A percentile compares a stretch with the other conserved stretches of the same genome.
Evolutionary conservation across 2,329 filamentous ascomycete species (phyloP).

Genomic region (Botrytis aclada): DNA sequence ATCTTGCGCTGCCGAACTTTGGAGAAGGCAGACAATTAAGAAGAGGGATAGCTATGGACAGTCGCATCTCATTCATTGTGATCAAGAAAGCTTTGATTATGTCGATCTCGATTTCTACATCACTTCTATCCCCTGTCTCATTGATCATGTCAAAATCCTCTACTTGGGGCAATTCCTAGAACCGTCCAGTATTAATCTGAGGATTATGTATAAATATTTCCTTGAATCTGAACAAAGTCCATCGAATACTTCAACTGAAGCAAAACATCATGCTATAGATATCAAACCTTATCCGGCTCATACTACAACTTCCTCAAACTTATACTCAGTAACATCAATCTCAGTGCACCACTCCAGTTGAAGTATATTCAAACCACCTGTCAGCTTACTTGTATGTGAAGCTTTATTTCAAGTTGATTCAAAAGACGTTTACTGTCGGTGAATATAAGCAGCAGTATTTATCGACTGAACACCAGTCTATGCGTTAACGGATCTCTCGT

Average conservation of each 20-base stretch:
- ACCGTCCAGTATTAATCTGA: not conserved
- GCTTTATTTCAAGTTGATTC: not conserved
- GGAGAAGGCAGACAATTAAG: no score
- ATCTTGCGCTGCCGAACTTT: not conserved
- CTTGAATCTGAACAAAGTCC: not conserved
- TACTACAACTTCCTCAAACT: not conserved
- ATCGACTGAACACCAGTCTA: accelerated
- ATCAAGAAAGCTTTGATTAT: not conserved
- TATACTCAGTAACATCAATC: not conserved
- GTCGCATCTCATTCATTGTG: not conserved
- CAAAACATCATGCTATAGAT: not conserved
- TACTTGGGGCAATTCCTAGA: not conserved
- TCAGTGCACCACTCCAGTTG: not conserved
- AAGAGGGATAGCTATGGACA: not conserved
- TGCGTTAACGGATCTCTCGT: not conserved
- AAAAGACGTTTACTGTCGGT: not conserved
- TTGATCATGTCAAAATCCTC: not conserved
- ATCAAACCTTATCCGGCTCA: not conserved
- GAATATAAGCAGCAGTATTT: not conserved
- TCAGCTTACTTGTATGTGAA: not conserved
- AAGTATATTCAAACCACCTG: not conserved
- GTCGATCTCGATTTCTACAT: not conserved
- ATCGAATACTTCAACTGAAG: not conserved
- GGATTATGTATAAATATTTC: not conserved
- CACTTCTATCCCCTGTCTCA: not conserved